Base-by-base conservation (phyloP, 1,284 basidiomycete genomes). In the Ceratobasidium sp. region DNA sequence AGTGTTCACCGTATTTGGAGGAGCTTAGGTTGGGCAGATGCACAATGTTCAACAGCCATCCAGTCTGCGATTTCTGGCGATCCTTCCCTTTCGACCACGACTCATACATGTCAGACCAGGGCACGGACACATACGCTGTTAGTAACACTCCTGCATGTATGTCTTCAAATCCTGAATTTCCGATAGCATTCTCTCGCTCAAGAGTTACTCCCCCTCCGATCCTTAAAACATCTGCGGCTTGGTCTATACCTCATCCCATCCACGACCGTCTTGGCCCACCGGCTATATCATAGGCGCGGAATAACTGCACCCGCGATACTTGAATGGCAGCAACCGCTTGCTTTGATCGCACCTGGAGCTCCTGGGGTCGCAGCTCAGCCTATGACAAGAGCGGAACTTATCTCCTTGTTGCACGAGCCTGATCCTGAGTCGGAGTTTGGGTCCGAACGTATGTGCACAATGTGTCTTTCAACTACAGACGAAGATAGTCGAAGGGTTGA, bases 201-300 rank as follows among this genome's bases (percentile, higher is more conserved):
- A 5, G 67, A 70, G 32, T 28, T 70, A 3, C 10, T 30, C 12
- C 67, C 67, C 12, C 67, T 70, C 28, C 30, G 59, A 10, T 30
- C 21, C 23, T 41, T 70, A 16, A 41, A 45, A 26, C 48, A 39
- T 5, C 32, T 70, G 21, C 53, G 43, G 3, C 18, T 70, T 14
- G 67, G 55, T 23, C 67, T 70, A 2, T 70, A 70, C 30, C 32
- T 70, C 28, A 41, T 59, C n/a, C 67, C 67, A 23, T 70, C 67
- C 1, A 39, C 53, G 8, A 70, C 43, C 4, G 67, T 70, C 8
- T 21, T 70, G 2, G 67, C 67, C 4, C 67, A 70, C 26, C 16
- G 67, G 28, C 16, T 70, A 26, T 70, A 58, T n/a, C 67, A 70
- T 16, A 39, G 55, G 26, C 67, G 43, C 18, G 43, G 30, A 14